Percentiles rank a stretch among this genome's conserved stretches.
Evolutionary conservation across 345 rosid genomes (phyloP).

Genomic region (Barbarea vulgaris): DNA sequence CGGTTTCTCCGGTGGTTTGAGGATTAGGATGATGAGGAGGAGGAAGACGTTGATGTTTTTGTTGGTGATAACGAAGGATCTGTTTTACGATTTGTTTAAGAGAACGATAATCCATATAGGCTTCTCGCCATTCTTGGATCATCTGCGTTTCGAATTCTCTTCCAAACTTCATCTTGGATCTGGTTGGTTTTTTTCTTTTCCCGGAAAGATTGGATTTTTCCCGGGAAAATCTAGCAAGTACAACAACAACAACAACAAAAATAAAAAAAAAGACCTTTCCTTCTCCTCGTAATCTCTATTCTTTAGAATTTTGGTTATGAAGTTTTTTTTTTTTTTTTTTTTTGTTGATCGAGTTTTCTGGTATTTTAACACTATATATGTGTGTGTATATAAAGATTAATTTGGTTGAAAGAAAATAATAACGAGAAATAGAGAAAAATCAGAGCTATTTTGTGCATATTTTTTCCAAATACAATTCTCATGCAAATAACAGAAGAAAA

Average conservation of each 20-base stretch:
- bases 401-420: neutral
- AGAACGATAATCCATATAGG: slow-evolving; percentile 76
- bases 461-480: neutral
- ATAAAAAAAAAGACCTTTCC: neutral
- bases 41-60: slow-evolving; percentile 30
- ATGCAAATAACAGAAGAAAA: neutral
- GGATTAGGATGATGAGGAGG: slow-evolving; percentile 18
- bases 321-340: neutral
- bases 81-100: slow-evolving; percentile 62
- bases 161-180: slow-evolving; percentile 70
- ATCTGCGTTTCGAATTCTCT: slow-evolving; percentile 69
- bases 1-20: neutral
- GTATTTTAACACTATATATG: slow-evolving; percentile 10
- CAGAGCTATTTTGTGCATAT: slow-evolving; percentile 3
- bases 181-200: neutral
- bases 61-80: slow-evolving; percentile 35
- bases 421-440: neutral
- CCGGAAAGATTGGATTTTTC: slow-evolving; percentile 13
- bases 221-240: slow-evolving; percentile 14
- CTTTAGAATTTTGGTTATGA: neutral
- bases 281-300: neutral
- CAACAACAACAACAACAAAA: neutral
- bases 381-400: neutral
- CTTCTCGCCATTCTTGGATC: slow-evolving; percentile 89
- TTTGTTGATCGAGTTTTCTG: neutral